A percentile compares a stretch with the other conserved stretches of the same genome.
phyloP scores from a whole-genome alignment of 805 yeast species.

The Priceomyces carsonii region DNA sequence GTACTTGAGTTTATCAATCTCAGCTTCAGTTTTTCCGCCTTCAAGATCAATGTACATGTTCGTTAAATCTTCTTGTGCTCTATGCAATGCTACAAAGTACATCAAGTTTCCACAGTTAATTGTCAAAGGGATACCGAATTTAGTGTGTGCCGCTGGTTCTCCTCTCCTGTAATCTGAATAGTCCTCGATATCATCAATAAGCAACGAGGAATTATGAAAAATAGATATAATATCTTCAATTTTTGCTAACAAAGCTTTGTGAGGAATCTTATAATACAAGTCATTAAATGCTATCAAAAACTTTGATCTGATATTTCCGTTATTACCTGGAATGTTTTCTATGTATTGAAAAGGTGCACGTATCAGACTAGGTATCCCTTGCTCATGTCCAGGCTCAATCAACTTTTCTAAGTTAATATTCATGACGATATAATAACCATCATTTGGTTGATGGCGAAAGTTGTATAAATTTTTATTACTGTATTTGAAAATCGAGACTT shows the following conservation, averaged over 20 bases:
- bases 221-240: constrained; percentile 32
- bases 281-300: constrained; percentile 36
- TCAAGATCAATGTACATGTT: constrained; percentile 9
- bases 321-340: constrained; percentile 32
- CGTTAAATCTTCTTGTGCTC: constrained; percentile 28
- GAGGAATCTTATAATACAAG: constrained; percentile 28
- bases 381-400: constrained; percentile 8
- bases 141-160: constrained; percentile 71
- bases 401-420: constrained; percentile 7
- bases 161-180: constrained; percentile 72
- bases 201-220: constrained; percentile 36
- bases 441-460: constrained; percentile 1
- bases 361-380: constrained; percentile 13
- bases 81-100: constrained; percentile 70
- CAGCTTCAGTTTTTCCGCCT: constrained; percentile 18
- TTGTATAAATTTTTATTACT: neutral
- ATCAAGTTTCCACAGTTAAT: constrained; percentile 82
- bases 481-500: neutral
- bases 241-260: constrained; percentile 19
- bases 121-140: constrained; percentile 77
- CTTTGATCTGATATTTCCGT: constrained; percentile 27
- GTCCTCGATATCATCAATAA: constrained; percentile 89
- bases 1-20: constrained; percentile 21
- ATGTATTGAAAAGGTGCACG: constrained; percentile 33
- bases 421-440: constrained; percentile 4